Evolutionary conservation across 2,329 filamentous ascomycete genomes (phyloP).

Genomic region (Orbilia javanica): DNA sequence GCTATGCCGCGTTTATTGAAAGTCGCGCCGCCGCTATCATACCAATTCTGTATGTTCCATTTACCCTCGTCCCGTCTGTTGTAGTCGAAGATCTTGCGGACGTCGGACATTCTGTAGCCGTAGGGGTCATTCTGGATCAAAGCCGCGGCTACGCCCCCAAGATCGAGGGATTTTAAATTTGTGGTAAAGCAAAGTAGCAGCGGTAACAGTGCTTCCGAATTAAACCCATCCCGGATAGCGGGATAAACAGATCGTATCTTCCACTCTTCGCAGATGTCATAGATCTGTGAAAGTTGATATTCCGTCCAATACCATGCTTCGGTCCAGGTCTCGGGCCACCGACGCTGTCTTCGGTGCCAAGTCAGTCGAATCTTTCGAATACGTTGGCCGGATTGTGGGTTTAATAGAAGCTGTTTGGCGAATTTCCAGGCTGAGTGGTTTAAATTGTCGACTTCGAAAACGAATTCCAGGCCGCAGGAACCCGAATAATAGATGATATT

Average conservation of each 20-base stretch:
- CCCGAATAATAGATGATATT: neutral
- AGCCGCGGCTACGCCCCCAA: neutral
- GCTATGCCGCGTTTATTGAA: neutral
- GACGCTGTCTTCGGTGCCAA: neutral
- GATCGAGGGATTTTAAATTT: neutral
- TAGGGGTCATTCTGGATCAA: neutral
- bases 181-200: neutral
- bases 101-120: neutral
- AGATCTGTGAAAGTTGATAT: neutral
- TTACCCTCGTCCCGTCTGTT: neutral
- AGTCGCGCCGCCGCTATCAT: neutral
- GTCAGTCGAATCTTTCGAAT: neutral
- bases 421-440: neutral
- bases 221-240: neutral
- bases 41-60: neutral
- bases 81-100: neutral
- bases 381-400: neutral
- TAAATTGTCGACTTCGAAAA: neutral
- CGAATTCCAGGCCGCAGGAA: neutral
- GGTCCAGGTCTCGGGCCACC: neutral
- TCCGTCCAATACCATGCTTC: slow-evolving; percentile 5
- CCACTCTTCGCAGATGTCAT: neutral
- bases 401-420: neutral
- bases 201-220: neutral
- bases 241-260: neutral